Conservation (phyloP, 257 asterid genomes). For the Rubia yunnanensis region DNA sequence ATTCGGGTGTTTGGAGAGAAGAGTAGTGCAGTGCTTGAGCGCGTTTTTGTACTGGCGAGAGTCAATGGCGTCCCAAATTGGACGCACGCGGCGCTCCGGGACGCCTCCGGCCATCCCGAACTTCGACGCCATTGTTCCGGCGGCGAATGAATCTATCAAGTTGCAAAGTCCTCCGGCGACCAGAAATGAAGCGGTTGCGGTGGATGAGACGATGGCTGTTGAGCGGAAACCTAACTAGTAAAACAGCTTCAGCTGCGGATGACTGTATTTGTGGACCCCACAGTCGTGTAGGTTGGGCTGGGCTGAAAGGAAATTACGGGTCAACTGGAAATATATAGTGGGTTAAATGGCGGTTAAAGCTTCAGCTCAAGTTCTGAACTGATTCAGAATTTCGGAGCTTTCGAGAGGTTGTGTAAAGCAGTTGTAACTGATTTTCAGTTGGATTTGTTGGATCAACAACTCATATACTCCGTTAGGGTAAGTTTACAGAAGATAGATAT, state of each 20-base stretch:
- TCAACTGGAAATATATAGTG: background rate
- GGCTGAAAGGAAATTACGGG: background rate
- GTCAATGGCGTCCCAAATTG: constrained; percentile 92
- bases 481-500: too few relatives aligned
- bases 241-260: background rate
- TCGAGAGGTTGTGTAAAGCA: too few relatives aligned
- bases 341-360: too few relatives aligned
- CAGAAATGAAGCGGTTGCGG: background rate
- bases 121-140: constrained; percentile 59
- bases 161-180: background rate
- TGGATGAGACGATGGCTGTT: background rate
- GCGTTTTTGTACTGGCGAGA: constrained; percentile 94
- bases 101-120: constrained; percentile 88
- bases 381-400: too few relatives aligned
- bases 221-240: background rate
- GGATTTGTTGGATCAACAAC: too few relatives aligned
- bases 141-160: background rate
- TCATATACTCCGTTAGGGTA: too few relatives aligned
- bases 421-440: too few relatives aligned
- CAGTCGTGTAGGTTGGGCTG: background rate
- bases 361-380: too few relatives aligned
- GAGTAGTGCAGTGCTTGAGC: constrained; percentile 60
- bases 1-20: constrained; percentile 70
- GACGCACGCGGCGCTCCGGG: constrained; percentile 92
- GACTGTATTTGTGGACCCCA: background rate